Conservation (phyloP, 2,329 filamentous ascomycete species). For the Hymenoscyphus occultus region DNA sequence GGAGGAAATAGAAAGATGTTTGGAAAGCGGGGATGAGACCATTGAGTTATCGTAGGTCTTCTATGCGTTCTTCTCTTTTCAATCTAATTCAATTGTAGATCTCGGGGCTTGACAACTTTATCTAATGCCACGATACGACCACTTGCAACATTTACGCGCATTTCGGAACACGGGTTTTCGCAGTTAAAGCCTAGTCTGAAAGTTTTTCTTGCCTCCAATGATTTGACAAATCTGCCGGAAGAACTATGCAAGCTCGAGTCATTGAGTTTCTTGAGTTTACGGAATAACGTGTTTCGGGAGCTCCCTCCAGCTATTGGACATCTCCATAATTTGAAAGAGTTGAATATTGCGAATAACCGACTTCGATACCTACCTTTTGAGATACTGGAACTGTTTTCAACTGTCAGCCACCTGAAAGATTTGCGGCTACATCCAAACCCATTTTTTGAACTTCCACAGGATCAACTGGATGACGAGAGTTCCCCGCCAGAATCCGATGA, state of each 20-base stretch:
- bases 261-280: constrained; percentile 63
- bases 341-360: constrained; percentile 65
- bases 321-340: constrained; percentile 55
- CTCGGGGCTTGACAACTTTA: constrained; percentile 45
- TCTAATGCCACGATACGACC: constrained; percentile 56
- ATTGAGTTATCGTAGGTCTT: constrained; percentile 59
- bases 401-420: constrained; percentile 45
- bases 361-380: constrained; percentile 61
- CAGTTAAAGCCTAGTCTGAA: constrained; percentile 57
- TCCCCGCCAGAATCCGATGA: constrained; percentile 17
- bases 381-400: constrained; percentile 54
- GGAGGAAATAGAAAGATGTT: constrained; percentile 47
- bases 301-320: constrained; percentile 58
- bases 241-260: constrained; percentile 60
- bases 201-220: constrained; percentile 60
- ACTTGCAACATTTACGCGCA: constrained; percentile 52
- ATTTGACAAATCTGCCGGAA: constrained; percentile 53
- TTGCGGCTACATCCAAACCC: constrained; percentile 63
- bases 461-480: constrained; percentile 14
- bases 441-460: constrained; percentile 45
- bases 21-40: constrained; percentile 57
- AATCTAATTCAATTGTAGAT: constrained; percentile 25
- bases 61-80: background rate
- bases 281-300: constrained; percentile 59
- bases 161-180: constrained; percentile 47